phyloP scores from a whole-genome alignment of 257 asterid genomes.

The Pogostemon cablin region DNA sequence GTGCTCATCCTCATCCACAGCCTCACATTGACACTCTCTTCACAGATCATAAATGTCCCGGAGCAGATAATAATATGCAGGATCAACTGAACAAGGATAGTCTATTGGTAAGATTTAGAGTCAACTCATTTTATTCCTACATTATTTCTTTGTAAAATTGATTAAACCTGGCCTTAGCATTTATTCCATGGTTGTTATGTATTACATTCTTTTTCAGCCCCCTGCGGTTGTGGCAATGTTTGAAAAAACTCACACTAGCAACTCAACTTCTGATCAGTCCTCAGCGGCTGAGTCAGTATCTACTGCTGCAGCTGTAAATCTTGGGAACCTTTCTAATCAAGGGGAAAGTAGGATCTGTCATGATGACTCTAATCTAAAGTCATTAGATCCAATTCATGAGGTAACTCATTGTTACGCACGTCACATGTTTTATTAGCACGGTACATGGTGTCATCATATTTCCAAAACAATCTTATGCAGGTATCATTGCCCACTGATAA shows the following conservation, averaged over 20 bases:
- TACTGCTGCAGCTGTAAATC: slow-evolving; percentile 34
- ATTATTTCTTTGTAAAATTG: background rate
- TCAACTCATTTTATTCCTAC: background rate
- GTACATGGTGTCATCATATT: background rate
- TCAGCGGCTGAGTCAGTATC: slow-evolving; percentile 27
- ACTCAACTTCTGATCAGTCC: slow-evolving; percentile 31
- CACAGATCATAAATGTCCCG: slow-evolving; percentile 69
- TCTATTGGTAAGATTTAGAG: slow-evolving; percentile 43
- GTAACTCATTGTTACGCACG: slow-evolving; percentile 38
- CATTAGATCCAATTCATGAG: slow-evolving; percentile 42
- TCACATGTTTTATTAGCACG: slow-evolving; percentile 15
- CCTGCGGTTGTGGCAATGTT: slow-evolving; percentile 19
- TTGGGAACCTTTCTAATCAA: slow-evolving; percentile 27
- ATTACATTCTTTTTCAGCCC: slow-evolving; percentile 39
- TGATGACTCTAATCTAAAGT: slow-evolving; percentile 29
- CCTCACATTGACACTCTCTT: slow-evolving; percentile 65
- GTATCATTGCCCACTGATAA: slow-evolving; percentile 28
- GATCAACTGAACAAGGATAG: slow-evolving; percentile 36
- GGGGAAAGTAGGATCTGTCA: slow-evolving; percentile 34
- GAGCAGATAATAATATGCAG: slow-evolving; percentile 41
- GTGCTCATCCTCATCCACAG: slow-evolving; percentile 61
- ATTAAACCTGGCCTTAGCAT: background rate
- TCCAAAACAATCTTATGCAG: slow-evolving; percentile 39
- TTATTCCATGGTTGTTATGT: slow-evolving; percentile 10
- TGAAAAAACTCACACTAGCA: slow-evolving; percentile 24